These are phyloP conservation scores for Fusarium sarcochroum DNA, from an alignment of 2,329 filamentous ascomycete genomes.

Conservation along the genomic window DNA sequence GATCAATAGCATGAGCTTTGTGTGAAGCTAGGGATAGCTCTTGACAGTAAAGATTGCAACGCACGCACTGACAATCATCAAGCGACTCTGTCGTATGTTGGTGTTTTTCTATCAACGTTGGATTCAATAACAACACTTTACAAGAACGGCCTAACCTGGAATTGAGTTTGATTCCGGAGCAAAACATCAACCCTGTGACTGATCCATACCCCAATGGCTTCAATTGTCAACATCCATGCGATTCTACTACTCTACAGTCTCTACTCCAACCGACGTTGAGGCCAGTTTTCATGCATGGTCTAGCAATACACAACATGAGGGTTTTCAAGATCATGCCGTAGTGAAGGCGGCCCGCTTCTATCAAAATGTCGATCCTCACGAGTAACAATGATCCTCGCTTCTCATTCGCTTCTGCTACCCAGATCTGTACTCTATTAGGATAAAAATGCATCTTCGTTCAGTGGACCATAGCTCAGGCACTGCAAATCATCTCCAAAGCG, in stretches of 20 bases:
- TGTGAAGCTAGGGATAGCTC: neutral
- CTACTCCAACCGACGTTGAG: slow-evolving; percentile 6
- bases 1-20: slow-evolving; percentile 2
- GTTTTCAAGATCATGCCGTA: neutral
- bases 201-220: neutral
- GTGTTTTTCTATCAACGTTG: neutral
- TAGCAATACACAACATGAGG: neutral
- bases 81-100: neutral
- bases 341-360: slow-evolving; percentile 13
- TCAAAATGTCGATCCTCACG: slow-evolving; percentile 24
- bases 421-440: too few species aligned
- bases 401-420: neutral
- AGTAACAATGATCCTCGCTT: slow-evolving; percentile 17
- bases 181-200: slow-evolving; percentile 1
- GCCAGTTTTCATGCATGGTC: neutral
- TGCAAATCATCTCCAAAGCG: too few species aligned
- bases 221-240: too few species aligned
- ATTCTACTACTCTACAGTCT: neutral
- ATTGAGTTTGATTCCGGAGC: neutral
- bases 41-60: slow-evolving; percentile 2
- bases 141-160: neutral
- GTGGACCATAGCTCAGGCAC: too few species aligned
- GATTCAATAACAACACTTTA: neutral
- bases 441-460: too few species aligned
- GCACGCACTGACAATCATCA: neutral